Evolutionary conservation across 2,329 filamentous ascomycete species (phyloP).

Genomic region (Ceratocystis diversiconidia): DNA sequence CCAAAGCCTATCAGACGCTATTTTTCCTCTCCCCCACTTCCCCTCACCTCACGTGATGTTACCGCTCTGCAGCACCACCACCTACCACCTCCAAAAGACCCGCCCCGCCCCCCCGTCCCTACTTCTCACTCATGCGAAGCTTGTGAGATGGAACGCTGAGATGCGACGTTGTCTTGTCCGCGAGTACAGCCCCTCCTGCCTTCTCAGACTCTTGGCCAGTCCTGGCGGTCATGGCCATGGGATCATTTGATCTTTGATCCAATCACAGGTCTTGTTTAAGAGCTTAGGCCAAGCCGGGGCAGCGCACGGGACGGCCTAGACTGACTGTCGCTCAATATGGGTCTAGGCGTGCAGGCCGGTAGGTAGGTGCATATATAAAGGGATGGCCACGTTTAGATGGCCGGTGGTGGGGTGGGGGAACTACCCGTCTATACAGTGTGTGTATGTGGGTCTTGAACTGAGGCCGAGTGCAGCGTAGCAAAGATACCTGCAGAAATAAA

Average conservation of each 20-base stretch:
- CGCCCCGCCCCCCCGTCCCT: background rate
- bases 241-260: background rate
- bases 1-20: background rate
- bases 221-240: background rate
- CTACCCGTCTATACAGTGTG: no score
- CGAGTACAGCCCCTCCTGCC: background rate
- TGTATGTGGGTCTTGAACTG: no score
- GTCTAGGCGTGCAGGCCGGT: background rate
- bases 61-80: background rate
- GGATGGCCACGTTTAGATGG: background rate
- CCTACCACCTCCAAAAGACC: background rate
- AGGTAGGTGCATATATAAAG: background rate
- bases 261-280: background rate
- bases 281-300: background rate
- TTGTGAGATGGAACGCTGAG: background rate
- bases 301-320: background rate
- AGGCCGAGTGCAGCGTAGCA: no score
- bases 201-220: background rate
- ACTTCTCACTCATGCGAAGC: background rate
- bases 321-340: background rate
- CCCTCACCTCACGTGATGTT: background rate
- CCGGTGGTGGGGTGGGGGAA: background rate
- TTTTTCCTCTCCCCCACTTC: background rate
- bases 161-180: background rate
- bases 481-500: no score